Percentiles rank a stretch among this genome's conserved stretches.
Evolutionary conservation across 2,329 filamentous ascomycete genomes (phyloP).

Genomic region (Sarocladiaceae sp.): DNA sequence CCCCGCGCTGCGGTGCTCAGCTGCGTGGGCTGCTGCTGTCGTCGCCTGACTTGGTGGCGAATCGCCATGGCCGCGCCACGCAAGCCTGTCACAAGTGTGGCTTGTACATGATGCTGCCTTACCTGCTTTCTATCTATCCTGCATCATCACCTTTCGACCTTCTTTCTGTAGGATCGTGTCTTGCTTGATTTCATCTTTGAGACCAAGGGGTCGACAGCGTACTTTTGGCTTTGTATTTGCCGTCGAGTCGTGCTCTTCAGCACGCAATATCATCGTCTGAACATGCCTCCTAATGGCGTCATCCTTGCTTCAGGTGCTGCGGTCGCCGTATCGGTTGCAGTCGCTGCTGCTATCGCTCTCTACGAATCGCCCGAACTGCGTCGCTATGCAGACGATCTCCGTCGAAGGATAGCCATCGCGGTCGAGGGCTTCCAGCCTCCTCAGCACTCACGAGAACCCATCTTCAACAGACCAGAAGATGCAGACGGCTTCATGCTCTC

Average conservation of each 20-base stretch:
- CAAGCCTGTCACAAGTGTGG: conserved; percentile 8
- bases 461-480: conserved; percentile 64
- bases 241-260: not conserved
- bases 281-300: conserved; percentile 53
- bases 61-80: conserved; percentile 8
- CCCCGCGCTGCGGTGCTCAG: not conserved
- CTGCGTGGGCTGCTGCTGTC: not conserved
- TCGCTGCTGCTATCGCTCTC: conserved; percentile 54
- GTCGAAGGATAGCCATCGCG: conserved; percentile 56
- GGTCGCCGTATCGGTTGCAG: conserved; percentile 52
- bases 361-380: conserved; percentile 63
- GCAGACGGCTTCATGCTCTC: conserved; percentile 59
- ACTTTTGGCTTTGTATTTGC: not conserved
- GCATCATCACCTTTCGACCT: not conserved
- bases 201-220: not conserved
- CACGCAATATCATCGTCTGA: not conserved
- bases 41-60: conserved; percentile 10
- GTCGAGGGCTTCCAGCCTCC: conserved; percentile 53
- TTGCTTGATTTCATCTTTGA: not conserved
- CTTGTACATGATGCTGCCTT: conserved; percentile 2
- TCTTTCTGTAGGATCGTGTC: not conserved
- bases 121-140: not conserved
- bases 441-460: conserved; percentile 39
- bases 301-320: conserved; percentile 53
- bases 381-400: conserved; percentile 56